Conservation (phyloP, 164 flowering plant genomes). For the Stephania japonica region DNA sequence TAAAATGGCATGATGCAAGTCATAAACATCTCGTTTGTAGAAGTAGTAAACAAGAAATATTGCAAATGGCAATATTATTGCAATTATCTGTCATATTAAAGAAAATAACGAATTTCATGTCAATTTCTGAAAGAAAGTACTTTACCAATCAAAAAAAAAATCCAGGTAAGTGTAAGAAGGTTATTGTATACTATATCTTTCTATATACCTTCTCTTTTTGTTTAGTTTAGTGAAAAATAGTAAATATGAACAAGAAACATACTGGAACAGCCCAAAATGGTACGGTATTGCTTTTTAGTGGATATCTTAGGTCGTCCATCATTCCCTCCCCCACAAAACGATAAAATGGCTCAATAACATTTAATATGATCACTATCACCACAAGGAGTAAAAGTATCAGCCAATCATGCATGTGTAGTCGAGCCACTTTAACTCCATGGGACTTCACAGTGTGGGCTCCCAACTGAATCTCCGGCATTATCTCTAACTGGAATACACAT, state of each 20-base stretch:
- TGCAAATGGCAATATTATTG: constrained; percentile 44
- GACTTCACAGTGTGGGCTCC: constrained; percentile 12
- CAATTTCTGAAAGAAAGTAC: neutral
- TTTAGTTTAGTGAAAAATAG: neutral
- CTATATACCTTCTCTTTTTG: neutral
- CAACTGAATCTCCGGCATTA: constrained; percentile 14
- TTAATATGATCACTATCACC: constrained; percentile 6
- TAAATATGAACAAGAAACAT: neutral
- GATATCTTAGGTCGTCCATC: constrained; percentile 13
- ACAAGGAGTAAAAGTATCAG: constrained; percentile 13
- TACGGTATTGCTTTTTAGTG: constrained; percentile 11
- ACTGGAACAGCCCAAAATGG: constrained; percentile 17
- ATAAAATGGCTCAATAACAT: constrained; percentile 16
- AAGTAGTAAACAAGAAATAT: constrained; percentile 26
- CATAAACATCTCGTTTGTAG: constrained; percentile 16
- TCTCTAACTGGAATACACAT: constrained; percentile 1
- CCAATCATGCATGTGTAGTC: constrained; percentile 14
- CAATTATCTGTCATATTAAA: constrained; percentile 36
- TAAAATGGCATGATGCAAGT: constrained; percentile 19
- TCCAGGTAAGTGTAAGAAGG: too few species aligned
- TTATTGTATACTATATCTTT: neutral
- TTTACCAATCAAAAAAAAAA: neutral
- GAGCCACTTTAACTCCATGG: constrained; percentile 16
- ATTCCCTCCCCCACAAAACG: constrained; percentile 14
- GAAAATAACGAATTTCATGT: neutral